Conservation (phyloP, 495 filamentous ascomycete species). For the Aspergillus affinis region DNA sequence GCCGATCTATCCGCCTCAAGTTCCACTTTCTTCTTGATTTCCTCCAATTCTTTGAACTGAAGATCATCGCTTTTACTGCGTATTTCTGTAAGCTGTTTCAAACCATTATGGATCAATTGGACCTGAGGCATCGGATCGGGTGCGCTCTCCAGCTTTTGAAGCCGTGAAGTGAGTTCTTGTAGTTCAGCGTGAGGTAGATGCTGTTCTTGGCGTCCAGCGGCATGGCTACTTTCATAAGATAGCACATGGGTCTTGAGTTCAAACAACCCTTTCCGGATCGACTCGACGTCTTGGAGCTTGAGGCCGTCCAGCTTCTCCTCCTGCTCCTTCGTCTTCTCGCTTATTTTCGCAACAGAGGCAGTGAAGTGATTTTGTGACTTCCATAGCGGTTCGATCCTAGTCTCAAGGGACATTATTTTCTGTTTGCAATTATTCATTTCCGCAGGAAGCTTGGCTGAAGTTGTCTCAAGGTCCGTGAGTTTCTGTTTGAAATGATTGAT, state of each 20-base stretch:
- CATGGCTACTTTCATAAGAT: neutral
- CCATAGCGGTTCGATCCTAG: constrained; percentile 8
- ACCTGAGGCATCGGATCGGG: neutral
- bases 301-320: constrained; percentile 7
- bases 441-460: neutral
- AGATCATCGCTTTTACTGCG: constrained; percentile 26
- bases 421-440: neutral
- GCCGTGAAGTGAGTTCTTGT: neutral
- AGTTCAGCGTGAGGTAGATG: neutral
- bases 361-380: constrained; percentile 7
- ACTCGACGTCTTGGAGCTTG: neutral
- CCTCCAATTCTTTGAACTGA: constrained; percentile 15
- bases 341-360: neutral
- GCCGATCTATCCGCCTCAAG: neutral
- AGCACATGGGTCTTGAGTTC: neutral
- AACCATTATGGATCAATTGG: neutral
- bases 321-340: constrained; percentile 4
- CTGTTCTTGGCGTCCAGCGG: neutral
- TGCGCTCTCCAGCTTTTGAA: neutral
- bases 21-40: constrained; percentile 12
- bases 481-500: constrained; percentile 1
- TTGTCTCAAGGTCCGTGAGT: neutral
- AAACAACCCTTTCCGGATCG: neutral
- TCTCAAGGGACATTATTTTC: neutral
- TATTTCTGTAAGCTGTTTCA: constrained; percentile 13